These are phyloP conservation scores for Clarkia xantiana DNA, from an alignment of 345 rosid species.

Conservation along the genomic window DNA sequence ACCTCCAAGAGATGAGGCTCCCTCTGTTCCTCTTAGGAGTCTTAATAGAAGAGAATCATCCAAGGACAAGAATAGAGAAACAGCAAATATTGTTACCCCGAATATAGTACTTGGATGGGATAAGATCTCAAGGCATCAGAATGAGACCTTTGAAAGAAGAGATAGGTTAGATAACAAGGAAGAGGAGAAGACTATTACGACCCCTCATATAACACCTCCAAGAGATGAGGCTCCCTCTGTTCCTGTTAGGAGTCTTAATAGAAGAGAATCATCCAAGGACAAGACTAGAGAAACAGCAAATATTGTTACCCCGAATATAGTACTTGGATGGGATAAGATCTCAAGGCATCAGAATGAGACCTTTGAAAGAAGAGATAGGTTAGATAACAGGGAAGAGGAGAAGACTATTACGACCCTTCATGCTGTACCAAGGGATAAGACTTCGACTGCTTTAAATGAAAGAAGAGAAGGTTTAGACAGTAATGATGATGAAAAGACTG, in stretches of 20 bases:
- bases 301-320: constrained; percentile 8
- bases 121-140: background rate
- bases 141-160: constrained; percentile 3
- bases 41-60: constrained; percentile 2
- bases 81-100: constrained; percentile 7
- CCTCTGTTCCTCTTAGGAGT: background rate
- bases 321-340: constrained; percentile 2
- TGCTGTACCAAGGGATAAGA: background rate
- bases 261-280: constrained; percentile 1
- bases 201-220: background rate
- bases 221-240: constrained; percentile 4
- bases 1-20: constrained; percentile 1
- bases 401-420: constrained; percentile 6
- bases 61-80: too few relatives aligned
- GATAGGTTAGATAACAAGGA: constrained; percentile 9
- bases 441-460: too few relatives aligned
- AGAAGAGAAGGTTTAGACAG: background rate
- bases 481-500: background rate
- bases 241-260: background rate
- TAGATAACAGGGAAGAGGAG: constrained; percentile 10
- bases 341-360: background rate
- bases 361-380: constrained; percentile 7
- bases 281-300: too few relatives aligned
- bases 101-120: constrained; percentile 1
- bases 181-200: constrained; percentile 10